These are phyloP conservation scores for Trichosanthes truncata DNA, from an alignment of 306 rosid species.

Conservation along the genomic window DNA sequence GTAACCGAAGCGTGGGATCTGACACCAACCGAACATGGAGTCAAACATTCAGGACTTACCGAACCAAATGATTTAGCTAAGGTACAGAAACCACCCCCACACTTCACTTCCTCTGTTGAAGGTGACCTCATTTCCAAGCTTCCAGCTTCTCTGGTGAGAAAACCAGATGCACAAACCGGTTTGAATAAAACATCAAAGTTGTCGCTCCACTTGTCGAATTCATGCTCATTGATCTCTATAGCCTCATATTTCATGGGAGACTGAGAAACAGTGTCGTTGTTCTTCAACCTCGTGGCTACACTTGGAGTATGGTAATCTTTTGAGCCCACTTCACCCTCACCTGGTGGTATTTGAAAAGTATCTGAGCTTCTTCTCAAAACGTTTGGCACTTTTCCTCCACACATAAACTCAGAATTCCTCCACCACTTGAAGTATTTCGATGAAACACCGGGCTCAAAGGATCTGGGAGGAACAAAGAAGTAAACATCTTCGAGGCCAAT, in stretches of 20 bases:
- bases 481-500: background rate
- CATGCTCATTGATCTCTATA: background rate
- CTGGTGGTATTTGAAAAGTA: background rate
- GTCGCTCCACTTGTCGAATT: background rate
- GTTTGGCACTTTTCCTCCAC: background rate
- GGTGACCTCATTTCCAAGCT: background rate
- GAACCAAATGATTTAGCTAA: background rate
- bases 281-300: background rate
- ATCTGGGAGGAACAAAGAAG: constrained; percentile 12
- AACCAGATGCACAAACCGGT: background rate
- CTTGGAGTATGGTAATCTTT: background rate
- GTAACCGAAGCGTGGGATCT: background rate
- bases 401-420: constrained; percentile 11
- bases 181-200: background rate
- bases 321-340: background rate
- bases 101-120: background rate
- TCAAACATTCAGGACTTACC: background rate
- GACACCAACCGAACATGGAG: background rate
- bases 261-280: background rate
- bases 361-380: background rate
- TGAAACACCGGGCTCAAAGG: constrained; percentile 18
- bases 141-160: background rate
- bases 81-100: background rate
- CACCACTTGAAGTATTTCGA: constrained; percentile 35
- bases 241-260: background rate